Evolutionary conservation across 495 filamentous ascomycete genomes (phyloP), one percentile per base, ranked within the genome.

Genomic region (Astrocystis sublimbata): DNA sequence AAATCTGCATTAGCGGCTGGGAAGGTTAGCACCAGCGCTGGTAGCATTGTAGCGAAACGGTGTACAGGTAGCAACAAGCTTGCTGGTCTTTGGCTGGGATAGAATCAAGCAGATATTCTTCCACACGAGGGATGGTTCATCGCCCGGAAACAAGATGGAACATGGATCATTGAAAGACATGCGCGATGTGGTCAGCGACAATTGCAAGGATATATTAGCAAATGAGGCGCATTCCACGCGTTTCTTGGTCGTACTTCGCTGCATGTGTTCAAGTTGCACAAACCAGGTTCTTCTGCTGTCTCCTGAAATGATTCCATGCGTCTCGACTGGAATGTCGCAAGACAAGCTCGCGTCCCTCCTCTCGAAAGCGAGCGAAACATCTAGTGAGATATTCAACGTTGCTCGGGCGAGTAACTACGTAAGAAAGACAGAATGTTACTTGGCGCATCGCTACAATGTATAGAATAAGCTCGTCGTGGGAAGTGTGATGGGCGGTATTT

Each of bases 361-460:
- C 49, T 35, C 49, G 30, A 12, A 52, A 52, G 5, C 49, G 28
- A 5, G 49, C 17, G 49, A 54, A 52, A n/a, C 19, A 54, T 24
- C 21, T 54, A 4, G 33, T 38, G 40, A 54, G 30, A 30, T 36
- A 38, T 54, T 54, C 51, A 26, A 38, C 33, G 30, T 54, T 38
- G 33, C 49, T 54, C 33, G 33, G 49, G n/a, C n/a, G 31, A 40
- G 51, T 38, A 40, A 54, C 51, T 54, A 38, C 24, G 28, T 26
- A 9, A 33, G 26, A 33, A 36, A 26, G 6, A n/a, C n/a, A n/a
- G n/a, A n/a, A n/a, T n/a, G 51, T 54, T 54, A 54, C 21, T 40
- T 2, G 49, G 3, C 49, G 17, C 30, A 52, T 33, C n/a, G 0
- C 35, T 35, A 0, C 6, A 35, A 52, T 23, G 17, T 9, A 23